phyloP scores from a whole-genome alignment of 139 green algal genomes.

The Chlorella ohadii region DNA sequence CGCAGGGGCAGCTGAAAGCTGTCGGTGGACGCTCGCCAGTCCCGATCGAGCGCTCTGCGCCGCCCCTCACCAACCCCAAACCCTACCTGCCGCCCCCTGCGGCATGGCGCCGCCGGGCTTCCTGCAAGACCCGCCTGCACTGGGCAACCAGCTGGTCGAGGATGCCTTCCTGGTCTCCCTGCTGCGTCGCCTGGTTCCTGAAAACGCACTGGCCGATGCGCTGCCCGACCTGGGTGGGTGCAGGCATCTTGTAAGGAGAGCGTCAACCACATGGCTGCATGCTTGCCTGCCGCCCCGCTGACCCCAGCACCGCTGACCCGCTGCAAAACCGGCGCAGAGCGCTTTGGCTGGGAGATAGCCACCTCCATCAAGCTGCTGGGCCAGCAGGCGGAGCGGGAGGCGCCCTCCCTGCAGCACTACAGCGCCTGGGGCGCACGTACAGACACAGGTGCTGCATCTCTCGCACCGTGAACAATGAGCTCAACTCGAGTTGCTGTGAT shows the following conservation, averaged over 20 bases:
- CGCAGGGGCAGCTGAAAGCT: too few species aligned
- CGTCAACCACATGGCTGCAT: too few species aligned
- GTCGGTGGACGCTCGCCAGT: too few species aligned
- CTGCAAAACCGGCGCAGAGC: slow-evolving; percentile 8
- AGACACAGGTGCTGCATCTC: neutral
- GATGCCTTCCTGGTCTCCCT: neutral
- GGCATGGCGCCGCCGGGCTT: neutral
- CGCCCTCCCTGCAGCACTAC: neutral
- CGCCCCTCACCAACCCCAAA: too few species aligned
- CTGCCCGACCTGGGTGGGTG: neutral
- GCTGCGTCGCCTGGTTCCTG: neutral
- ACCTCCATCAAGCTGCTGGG: slow-evolving; percentile 28
- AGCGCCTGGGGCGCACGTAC: slow-evolving; percentile 29
- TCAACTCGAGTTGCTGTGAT: too few species aligned
- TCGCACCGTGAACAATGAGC: too few species aligned
- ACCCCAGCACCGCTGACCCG: too few species aligned
- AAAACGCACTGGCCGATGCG: neutral
- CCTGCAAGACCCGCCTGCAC: slow-evolving; percentile 6
- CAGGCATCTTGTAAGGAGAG: too few species aligned
- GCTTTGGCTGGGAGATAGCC: slow-evolving; percentile 29
- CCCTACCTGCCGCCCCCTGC: neutral
- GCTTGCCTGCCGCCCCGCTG: too few species aligned
- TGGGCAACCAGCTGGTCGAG: slow-evolving; percentile 29
- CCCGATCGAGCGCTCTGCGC: too few species aligned
- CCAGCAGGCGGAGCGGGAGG: slow-evolving; percentile 19